These are phyloP conservation scores for Kuraishia cidri DNA, from an alignment of 805 yeast species.

Conservation along the genomic window DNA sequence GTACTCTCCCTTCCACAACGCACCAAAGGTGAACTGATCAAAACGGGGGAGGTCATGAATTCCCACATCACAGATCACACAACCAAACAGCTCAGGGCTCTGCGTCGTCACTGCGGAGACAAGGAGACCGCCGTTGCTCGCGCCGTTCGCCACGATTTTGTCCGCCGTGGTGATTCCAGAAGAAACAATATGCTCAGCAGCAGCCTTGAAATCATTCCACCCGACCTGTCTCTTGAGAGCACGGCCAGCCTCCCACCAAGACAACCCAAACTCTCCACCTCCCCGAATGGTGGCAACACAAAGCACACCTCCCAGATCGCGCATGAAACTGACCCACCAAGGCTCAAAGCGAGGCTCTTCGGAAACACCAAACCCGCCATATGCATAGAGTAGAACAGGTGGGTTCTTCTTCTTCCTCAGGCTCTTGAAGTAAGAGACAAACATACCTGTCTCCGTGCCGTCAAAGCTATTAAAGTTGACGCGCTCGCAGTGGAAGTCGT, in stretches of 20 bases:
- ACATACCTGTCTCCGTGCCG: conserved; percentile 5
- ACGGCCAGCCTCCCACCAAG: too few relatives aligned
- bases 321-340: too few relatives aligned
- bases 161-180: too few relatives aligned
- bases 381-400: conserved; percentile 5
- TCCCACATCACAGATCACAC: conserved; percentile 6
- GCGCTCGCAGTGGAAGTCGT: conserved; percentile 3
- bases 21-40: conserved; percentile 6
- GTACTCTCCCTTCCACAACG: conserved; percentile 5
- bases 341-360: too few relatives aligned
- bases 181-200: too few relatives aligned
- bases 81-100: conserved; percentile 5
- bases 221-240: too few relatives aligned
- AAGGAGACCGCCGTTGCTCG: too few relatives aligned
- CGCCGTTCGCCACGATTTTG: too few relatives aligned
- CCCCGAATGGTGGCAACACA: too few relatives aligned
- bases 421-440: conserved; percentile 3
- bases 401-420: conserved; percentile 1
- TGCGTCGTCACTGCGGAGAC: conserved; percentile 5
- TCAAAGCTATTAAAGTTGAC: conserved; percentile 3
- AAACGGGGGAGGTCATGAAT: conserved; percentile 5
- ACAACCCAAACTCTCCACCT: too few relatives aligned
- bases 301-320: too few relatives aligned
- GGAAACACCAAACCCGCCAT: conserved; percentile 6
- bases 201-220: too few relatives aligned